Conservation (phyloP, 2,329 filamentous ascomycete genomes). For the Aspergillus pseudoviridinutans region DNA sequence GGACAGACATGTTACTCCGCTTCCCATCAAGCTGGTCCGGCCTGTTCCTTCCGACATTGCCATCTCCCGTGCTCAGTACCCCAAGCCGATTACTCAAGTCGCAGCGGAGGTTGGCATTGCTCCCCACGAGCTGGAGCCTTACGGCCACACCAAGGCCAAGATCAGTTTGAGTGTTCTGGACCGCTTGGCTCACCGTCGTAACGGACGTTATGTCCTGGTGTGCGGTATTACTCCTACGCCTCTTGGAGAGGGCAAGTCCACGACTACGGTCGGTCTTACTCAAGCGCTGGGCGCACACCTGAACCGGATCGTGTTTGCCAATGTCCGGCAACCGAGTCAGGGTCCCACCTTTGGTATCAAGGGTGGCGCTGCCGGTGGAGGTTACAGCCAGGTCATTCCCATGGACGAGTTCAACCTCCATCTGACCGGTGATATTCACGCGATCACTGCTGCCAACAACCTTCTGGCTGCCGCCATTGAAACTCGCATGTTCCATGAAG, state of each 20-base stretch:
- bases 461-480: constrained; percentile 93
- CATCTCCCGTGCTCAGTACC: constrained; percentile 80
- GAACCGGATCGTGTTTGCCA: constrained; percentile 85
- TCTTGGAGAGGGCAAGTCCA: constrained; percentile 95
- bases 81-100: constrained; percentile 84
- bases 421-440: constrained; percentile 95
- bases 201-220: constrained; percentile 88
- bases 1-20: constrained; percentile 70
- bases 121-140: constrained; percentile 85
- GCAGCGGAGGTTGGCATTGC: constrained; percentile 85
- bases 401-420: constrained; percentile 99
- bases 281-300: constrained; percentile 90
- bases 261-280: constrained; percentile 90
- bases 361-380: constrained; percentile 92
- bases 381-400: constrained; percentile 97
- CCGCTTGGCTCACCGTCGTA: constrained; percentile 77
- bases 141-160: constrained; percentile 94
- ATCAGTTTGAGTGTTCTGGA: constrained; percentile 78
- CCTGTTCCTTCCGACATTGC: constrained; percentile 96
- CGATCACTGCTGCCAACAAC: constrained; percentile 96
- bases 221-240: constrained; percentile 96
- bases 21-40: constrained; percentile 73
- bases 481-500: constrained; percentile 97
- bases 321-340: constrained; percentile 94
- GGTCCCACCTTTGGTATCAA: constrained; percentile 99